Evolutionary conservation across 2,329 filamentous ascomycete species (phyloP), one percentile per base, ranked within the genome.

Genomic region (Neofusicoccum umdonicola): DNA sequence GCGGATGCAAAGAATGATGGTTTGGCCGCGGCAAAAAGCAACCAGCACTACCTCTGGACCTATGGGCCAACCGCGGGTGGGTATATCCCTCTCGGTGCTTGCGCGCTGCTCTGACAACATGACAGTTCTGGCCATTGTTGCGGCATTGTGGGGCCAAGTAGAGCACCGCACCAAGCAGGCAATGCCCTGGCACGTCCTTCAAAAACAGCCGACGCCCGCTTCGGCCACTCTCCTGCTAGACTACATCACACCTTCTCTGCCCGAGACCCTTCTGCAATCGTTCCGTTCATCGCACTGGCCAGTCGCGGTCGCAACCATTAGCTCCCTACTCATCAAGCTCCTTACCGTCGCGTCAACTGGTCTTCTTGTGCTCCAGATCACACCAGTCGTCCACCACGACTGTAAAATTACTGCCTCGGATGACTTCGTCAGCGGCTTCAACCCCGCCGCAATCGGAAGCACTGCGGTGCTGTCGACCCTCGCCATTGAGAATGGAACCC

Each of bases 301-400:
- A 3, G 54, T 57, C 12, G 17, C 39, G 4, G 27, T 57, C 19
- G 35, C 54, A 31, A 44, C 27, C 11, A 19, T 15, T 3, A 27
- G 19, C 17, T 57, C 54, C 11, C 37, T 57, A 4, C 37, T 57
- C 3, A 57, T 57, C 54, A 57, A 57, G 19, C 22, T 44, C 5
- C n/a, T 57, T 19, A 57, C 54, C 19, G 54, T 57, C 2, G 54
- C 54, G 15, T 57, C 54, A 13, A 57, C 54, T 11, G 54, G 54
- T 34, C 54, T 57, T 13, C 27, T 57, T 37, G 54, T 57, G 19
- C 34, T 54, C 3, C 50, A 54, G 19, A 54, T 3, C 4, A 39
- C 50, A 4, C 12, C 34, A 31, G 17, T 22, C 7, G 4, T 12
- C 12, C 12, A 39, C 17, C 34, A 15, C 9, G n/a, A 44, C 19